phyloP scores from a whole-genome alignment of 495 filamentous ascomycete genomes.

The Xylaria longipes region DNA sequence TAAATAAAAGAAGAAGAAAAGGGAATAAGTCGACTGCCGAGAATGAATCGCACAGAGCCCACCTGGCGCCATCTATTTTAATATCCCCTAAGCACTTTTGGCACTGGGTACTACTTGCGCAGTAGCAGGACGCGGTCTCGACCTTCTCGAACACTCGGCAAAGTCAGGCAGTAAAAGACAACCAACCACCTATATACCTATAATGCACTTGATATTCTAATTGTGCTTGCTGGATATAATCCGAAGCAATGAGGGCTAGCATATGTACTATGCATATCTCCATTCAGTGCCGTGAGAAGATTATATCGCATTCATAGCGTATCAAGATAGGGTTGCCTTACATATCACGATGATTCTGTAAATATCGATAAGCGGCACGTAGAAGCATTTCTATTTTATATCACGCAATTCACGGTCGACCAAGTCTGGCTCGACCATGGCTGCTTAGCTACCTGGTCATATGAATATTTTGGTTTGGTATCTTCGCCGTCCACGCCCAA shows the following conservation, averaged over 20 bases:
- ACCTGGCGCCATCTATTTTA: neutral
- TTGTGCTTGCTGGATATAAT: neutral
- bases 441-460: neutral
- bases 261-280: neutral
- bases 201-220: neutral
- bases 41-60: neutral
- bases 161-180: neutral
- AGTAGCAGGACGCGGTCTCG: constrained; percentile 11
- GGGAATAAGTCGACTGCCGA: neutral
- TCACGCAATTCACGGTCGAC: neutral
- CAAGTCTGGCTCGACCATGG: neutral
- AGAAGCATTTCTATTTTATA: neutral
- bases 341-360: neutral
- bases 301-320: neutral
- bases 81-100: neutral
- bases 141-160: neutral
- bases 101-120: neutral
- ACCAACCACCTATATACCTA: neutral
- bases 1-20: neutral
- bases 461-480: neutral
- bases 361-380: neutral
- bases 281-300: neutral
- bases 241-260: neutral
- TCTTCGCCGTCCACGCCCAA: neutral
- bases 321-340: neutral